Conservation (phyloP, 345 rosid species). For the Erodium maritimum region DNA sequence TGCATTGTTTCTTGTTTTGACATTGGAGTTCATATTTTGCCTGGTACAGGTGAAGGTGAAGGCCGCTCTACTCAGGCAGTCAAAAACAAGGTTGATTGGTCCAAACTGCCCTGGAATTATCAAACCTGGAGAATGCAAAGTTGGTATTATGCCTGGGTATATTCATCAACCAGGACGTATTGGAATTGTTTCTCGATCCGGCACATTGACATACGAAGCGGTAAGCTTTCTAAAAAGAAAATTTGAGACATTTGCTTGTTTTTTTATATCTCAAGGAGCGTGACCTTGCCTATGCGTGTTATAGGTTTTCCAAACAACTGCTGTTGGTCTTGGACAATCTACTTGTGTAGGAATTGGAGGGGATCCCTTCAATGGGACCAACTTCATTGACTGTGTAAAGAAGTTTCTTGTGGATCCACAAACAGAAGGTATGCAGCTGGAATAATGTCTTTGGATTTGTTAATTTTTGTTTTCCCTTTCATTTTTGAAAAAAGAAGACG, state of each 20-base stretch:
- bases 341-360: slow-evolving; percentile 94
- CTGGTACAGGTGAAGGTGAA: slow-evolving; percentile 63
- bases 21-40: not conserved
- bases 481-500: too few species aligned
- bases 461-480: not conserved
- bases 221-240: slow-evolving; percentile 29
- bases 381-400: slow-evolving; percentile 81
- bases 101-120: slow-evolving; percentile 95
- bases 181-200: slow-evolving; percentile 93
- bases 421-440: slow-evolving; percentile 64
- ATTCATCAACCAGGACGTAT: slow-evolving; percentile 92
- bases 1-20: not conserved
- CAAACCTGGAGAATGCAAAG: slow-evolving; percentile 86
- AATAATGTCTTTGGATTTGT: not conserved
- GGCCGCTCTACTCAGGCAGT: slow-evolving; percentile 74
- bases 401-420: slow-evolving; percentile 85
- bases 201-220: slow-evolving; percentile 96
- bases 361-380: slow-evolving; percentile 95
- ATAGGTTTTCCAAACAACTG: slow-evolving; percentile 95
- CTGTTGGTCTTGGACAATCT: slow-evolving; percentile 89
- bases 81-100: slow-evolving; percentile 83
- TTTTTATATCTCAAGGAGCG: not conserved
- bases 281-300: not conserved
- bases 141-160: slow-evolving; percentile 96
- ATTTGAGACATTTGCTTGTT: not conserved